phyloP scores from a whole-genome alignment of 306 rosid species.

The Dalbergia cochinchinensis region DNA sequence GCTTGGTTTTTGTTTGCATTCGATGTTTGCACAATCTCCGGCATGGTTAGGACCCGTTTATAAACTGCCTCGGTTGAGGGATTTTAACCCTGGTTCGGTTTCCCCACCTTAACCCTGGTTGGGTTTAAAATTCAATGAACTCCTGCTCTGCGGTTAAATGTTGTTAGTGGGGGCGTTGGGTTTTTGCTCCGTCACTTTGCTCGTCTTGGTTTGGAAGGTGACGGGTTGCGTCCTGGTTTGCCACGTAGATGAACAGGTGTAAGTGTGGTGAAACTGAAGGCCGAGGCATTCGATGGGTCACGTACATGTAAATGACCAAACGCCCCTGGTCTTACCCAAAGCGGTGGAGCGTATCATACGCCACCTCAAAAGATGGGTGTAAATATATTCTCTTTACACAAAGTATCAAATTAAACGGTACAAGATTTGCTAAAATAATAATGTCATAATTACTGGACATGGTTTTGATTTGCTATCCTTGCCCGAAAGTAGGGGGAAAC shows the following conservation, averaged over 20 bases:
- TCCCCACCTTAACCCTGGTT: constrained; percentile 58
- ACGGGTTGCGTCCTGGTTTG: constrained; percentile 17
- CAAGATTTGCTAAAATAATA: neutral
- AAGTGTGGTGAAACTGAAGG: neutral
- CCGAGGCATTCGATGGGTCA: constrained; percentile 3
- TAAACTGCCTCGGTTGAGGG: constrained; percentile 48
- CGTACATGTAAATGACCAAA: neutral
- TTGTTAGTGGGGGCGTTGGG: constrained; percentile 23
- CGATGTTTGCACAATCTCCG: constrained; percentile 43
- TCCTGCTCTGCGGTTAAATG: constrained; percentile 49
- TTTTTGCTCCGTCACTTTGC: constrained; percentile 34
- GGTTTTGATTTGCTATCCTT: neutral
- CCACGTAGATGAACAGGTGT: constrained; percentile 50
- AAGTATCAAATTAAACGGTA: neutral
- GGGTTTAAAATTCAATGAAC: constrained; percentile 40
- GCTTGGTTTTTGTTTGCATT: constrained; percentile 2
- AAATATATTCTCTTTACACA: neutral
- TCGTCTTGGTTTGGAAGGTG: neutral
- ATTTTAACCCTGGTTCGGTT: constrained; percentile 60
- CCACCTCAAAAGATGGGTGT: neutral
- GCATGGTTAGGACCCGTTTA: constrained; percentile 48
- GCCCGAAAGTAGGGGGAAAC: neutral
- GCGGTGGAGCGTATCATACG: constrained; percentile 54
- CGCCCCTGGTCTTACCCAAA: constrained; percentile 37
- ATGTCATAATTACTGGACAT: constrained; percentile 4